These are phyloP conservation scores for Fusarium sp. DNA, from an alignment of 2,329 filamentous ascomycete genomes.

Conservation along the genomic window DNA sequence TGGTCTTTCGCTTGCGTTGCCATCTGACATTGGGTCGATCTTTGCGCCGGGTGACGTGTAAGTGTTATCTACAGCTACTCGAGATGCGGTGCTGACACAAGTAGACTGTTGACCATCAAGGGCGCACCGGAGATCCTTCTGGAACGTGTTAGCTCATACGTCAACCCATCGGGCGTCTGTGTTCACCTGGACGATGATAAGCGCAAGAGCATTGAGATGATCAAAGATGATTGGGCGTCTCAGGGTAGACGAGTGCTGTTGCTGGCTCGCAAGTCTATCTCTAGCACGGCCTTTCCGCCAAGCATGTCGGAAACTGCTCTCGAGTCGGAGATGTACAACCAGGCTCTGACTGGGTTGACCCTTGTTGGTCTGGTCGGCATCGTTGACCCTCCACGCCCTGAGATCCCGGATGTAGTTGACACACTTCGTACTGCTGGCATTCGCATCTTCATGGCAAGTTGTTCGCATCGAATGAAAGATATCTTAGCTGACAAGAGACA, in stretches of 20 bases:
- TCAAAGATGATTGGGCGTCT: conserved; percentile 77
- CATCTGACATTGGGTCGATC: conserved; percentile 6
- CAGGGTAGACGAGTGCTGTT: conserved; percentile 77
- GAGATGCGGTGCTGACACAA: neutral
- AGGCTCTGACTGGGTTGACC: conserved; percentile 68
- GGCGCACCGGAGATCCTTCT: conserved; percentile 82
- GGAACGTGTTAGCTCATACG: conserved; percentile 68
- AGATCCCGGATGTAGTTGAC: conserved; percentile 75
- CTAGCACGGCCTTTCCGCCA: conserved; percentile 52
- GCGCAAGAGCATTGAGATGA: conserved; percentile 63
- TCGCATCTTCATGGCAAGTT: conserved; percentile 77
- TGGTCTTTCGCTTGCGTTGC: conserved; percentile 51
- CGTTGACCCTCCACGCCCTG: conserved; percentile 81
- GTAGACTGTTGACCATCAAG: conserved; percentile 77
- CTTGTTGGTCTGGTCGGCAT: conserved; percentile 82
- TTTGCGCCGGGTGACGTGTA: conserved; percentile 21
- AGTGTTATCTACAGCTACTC: neutral
- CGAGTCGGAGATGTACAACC: conserved; percentile 65
- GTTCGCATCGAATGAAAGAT: neutral
- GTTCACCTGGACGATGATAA: conserved; percentile 58
- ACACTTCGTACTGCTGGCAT: conserved; percentile 78
- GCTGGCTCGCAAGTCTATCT: conserved; percentile 71
- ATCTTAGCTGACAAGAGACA: conserved; percentile 33
- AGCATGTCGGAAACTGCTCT: conserved; percentile 56
- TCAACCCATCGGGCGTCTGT: conserved; percentile 66